Percentiles rank a stretch among this genome's conserved stretches.
Conservation (phyloP, 139 green algal genomes). For the Tetraselmis chui region DNA sequence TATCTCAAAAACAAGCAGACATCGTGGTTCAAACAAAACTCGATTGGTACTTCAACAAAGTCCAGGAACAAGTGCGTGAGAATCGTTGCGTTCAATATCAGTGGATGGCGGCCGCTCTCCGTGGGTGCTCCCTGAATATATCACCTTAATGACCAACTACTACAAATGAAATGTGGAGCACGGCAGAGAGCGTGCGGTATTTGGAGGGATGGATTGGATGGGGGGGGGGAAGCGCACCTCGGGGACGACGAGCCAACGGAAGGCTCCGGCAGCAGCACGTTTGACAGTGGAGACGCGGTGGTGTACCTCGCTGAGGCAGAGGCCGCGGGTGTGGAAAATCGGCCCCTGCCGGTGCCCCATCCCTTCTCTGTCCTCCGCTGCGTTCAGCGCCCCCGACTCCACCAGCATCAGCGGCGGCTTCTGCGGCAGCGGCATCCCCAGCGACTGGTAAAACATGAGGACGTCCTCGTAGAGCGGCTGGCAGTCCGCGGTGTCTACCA, state of each 20-base stretch:
- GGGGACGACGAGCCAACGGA: not conserved
- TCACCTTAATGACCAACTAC: too few species aligned
- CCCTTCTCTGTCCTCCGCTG: conserved; percentile 6
- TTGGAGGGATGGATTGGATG: not conserved
- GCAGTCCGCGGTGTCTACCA: conserved; percentile 67
- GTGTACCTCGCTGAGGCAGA: conserved; percentile 64
- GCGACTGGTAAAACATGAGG: conserved; percentile 38
- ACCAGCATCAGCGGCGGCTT: conserved; percentile 72
- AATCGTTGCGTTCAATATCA: too few species aligned
- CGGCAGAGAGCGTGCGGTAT: not conserved
- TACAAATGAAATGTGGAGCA: too few species aligned
- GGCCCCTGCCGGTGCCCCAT: conserved; percentile 22
- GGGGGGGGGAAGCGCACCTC: not conserved
- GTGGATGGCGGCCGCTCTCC: too few species aligned
- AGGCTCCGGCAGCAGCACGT: not conserved
- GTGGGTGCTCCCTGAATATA: too few species aligned
- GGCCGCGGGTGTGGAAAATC: conserved; percentile 67
- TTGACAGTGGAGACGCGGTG: not conserved
- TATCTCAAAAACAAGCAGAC: too few species aligned
- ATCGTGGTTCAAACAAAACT: too few species aligned
- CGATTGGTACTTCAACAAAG: too few species aligned
- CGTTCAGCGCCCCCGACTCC: conserved; percentile 60
- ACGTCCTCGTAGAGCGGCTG: conserved; percentile 73
- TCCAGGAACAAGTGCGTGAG: too few species aligned
- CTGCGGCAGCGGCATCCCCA: conserved; percentile 50